Evolutionary conservation across 495 filamentous ascomycete species (phyloP), one percentile per base, ranked within the genome.

Genomic region (Penicillium macrosclerotiorum): DNA sequence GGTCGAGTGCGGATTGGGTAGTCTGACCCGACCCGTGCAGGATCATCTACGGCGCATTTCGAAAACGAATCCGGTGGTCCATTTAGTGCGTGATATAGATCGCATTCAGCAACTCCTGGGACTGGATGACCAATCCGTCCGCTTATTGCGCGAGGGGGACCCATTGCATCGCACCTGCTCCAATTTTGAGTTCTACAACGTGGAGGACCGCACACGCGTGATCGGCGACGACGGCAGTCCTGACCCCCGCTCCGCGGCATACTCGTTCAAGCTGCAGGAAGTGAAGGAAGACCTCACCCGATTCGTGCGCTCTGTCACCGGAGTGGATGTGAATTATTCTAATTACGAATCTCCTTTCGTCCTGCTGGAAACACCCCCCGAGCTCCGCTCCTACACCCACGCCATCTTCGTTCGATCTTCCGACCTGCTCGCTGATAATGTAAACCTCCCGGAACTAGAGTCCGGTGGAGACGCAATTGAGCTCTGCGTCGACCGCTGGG

Each of bases 121-220:
- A 7, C 60, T 82, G 12, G 71, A 75, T 17, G 77, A 86, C 26
- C 75, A 74, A 47, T 67, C 81, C 39, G 61, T 68, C 59, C 47
- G 67, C 51, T 54, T 81, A 49, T 52, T 85, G 49, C 65, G 73
- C 63, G 57, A 77, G 59, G 55, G 71, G 57, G 65, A 83, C 57
- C 67, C 78, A 17, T 61, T 69, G 37, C 75, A 85, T 60, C 71
- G 83, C 40, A 69, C 69, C 12, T 90, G 85, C 63, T 86, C 86
- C 6, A 90, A 90, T 56, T 79, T 86, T 27, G 87, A 90, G 59
- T 90, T 84, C 55, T 90, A 84, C 69, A 93, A 93, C 52, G 60
- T 89, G 30, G 80, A 80, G 68, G 65, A 73, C 29, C 59, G 61
- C 12, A 69, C 65, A 3, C 62, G 55, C 27, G 20, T 61, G 26